Evolutionary conservation across 2,329 filamentous ascomycete species (phyloP).

Genomic region (Alternaria sp.): DNA sequence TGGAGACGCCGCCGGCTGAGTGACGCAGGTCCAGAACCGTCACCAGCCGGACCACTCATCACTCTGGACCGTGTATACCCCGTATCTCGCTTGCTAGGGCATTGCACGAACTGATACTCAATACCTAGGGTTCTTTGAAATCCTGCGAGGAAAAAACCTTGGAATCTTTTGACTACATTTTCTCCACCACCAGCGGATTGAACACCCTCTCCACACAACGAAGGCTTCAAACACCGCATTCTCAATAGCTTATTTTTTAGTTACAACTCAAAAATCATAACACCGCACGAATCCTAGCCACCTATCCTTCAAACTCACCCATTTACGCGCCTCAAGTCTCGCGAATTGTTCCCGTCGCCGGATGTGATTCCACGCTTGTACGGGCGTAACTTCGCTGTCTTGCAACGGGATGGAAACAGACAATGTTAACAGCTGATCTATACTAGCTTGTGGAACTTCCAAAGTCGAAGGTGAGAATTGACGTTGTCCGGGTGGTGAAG

Average conservation of each 20-base stretch:
- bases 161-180: neutral
- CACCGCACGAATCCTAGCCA: conserved; percentile 42
- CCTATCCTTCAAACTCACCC: conserved; percentile 38
- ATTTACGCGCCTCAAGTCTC: conserved; percentile 25
- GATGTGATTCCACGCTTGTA: conserved; percentile 52
- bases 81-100: conserved; percentile 3
- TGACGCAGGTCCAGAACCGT: conserved; percentile 7
- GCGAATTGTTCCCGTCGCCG: conserved; percentile 36
- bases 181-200: too few species aligned
- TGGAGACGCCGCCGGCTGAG: neutral
- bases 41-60: neutral
- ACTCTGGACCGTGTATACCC: neutral
- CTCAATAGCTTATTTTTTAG: conserved; percentile 26
- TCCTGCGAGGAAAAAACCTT: neutral
- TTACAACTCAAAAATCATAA: conserved; percentile 43
- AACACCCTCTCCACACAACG: conserved; percentile 28
- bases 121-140: neutral
- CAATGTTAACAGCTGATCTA: conserved; percentile 32
- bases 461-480: conserved; percentile 17
- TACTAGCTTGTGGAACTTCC: conserved; percentile 27
- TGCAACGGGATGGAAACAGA: conserved; percentile 30
- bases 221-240: conserved; percentile 26
- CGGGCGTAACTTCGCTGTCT: conserved; percentile 47
- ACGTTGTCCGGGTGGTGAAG: conserved; percentile 15
- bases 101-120: neutral